A percentile compares a stretch with the other conserved stretches of the same genome.
phyloP scores from a whole-genome alignment of 2,329 filamentous ascomycete species.

The Xylariaceae sp. region DNA sequence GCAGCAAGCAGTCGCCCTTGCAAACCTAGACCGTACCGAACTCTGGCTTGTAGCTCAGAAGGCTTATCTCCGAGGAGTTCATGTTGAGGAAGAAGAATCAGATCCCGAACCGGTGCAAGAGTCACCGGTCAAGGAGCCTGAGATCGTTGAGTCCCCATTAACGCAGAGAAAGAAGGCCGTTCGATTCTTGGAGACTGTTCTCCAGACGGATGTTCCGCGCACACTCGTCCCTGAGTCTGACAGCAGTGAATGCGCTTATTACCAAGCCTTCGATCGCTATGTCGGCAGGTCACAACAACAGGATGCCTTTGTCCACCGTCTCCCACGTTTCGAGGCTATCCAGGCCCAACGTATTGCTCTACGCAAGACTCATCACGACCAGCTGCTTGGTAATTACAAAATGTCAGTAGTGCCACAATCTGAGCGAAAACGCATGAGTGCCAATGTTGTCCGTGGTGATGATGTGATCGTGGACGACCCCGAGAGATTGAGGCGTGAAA shows the following conservation, averaged over 20 bases:
- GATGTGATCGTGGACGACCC: conserved; percentile 59
- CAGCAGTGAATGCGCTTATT: conserved; percentile 72
- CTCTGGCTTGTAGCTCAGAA: conserved; percentile 82
- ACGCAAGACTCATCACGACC: conserved; percentile 66
- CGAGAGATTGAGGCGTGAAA: conserved; percentile 61
- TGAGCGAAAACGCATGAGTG: conserved; percentile 65
- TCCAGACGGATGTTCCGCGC: conserved; percentile 42
- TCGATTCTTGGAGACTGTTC: conserved; percentile 59
- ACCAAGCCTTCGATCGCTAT: conserved; percentile 77
- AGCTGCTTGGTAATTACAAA: conserved; percentile 80
- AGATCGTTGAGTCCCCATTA: conserved; percentile 27
- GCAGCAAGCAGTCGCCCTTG: conserved; percentile 62
- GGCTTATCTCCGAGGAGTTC: conserved; percentile 65
- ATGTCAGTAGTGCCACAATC: conserved; percentile 64
- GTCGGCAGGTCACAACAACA: conserved; percentile 58
- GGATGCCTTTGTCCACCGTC: conserved; percentile 81
- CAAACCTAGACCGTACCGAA: conserved; percentile 79
- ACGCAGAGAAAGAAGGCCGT: conserved; percentile 63
- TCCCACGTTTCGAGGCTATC: conserved; percentile 80
- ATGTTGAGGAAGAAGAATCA: conserved; percentile 43
- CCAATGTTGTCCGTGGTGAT: conserved; percentile 68
- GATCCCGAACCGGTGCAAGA: conserved; percentile 35
- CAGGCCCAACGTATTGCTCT: conserved; percentile 77
- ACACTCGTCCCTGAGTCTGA: conserved; percentile 48
- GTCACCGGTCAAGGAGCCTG: conserved; percentile 23